Conservation (phyloP, 805 yeast genomes). For the Wickerhamiella allomyrinae region DNA sequence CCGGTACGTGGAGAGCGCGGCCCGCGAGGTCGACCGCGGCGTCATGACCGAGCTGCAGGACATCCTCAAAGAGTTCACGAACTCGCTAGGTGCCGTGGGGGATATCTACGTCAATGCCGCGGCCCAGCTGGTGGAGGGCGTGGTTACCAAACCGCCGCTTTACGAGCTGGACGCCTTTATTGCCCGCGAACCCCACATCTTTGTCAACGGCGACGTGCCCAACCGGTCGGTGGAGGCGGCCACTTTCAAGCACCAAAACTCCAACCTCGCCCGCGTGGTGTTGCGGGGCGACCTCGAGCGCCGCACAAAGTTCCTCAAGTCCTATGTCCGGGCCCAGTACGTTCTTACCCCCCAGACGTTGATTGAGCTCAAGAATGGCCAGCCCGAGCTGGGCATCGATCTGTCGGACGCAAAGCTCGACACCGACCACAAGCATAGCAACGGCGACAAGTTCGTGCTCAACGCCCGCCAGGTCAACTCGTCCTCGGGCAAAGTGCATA, state of each 20-base stretch:
- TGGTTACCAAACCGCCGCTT: constrained; percentile 61
- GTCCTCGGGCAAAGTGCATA: constrained; percentile 46
- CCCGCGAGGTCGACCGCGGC: constrained; percentile 75
- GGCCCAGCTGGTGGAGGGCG: constrained; percentile 57
- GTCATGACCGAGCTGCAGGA: constrained; percentile 78
- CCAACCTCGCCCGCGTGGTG: constrained; percentile 52
- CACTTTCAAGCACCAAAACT: constrained; percentile 48
- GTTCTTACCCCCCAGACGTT: constrained; percentile 77
- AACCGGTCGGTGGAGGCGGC: constrained; percentile 38
- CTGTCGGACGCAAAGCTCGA: constrained; percentile 53
- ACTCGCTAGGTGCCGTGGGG: constrained; percentile 37
- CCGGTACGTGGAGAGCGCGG: constrained; percentile 72
- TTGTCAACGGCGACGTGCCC: constrained; percentile 48
- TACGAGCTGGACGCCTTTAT: constrained; percentile 85
- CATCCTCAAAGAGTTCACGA: constrained; percentile 59
- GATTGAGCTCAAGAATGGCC: constrained; percentile 63
- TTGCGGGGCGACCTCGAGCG: constrained; percentile 76
- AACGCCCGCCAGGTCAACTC: constrained; percentile 22
- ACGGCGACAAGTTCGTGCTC: constrained; percentile 52
- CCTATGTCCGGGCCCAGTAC: constrained; percentile 83
- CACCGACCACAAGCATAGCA: constrained; percentile 55
- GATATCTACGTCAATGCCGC: constrained; percentile 31
- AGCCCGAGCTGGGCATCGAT: constrained; percentile 18
- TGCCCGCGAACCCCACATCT: constrained; percentile 46
- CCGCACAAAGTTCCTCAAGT: constrained; percentile 78